Conservation (phyloP, 1,284 basidiomycete species). For the Cryptococcus sp. region DNA sequence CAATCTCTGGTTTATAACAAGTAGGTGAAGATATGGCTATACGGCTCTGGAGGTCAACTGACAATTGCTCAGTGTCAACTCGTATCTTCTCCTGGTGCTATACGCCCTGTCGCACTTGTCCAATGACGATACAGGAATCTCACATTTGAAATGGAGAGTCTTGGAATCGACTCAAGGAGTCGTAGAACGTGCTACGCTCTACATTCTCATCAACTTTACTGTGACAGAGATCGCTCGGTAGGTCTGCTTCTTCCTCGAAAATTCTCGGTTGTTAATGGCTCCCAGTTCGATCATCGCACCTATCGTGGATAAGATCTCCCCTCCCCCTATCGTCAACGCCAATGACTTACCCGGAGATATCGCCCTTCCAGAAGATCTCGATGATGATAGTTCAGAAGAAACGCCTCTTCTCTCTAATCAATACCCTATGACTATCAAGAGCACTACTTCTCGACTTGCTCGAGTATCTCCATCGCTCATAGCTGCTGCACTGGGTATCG, state of each 20-base stretch:
- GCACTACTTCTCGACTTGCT: background rate
- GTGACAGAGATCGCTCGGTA: constrained; percentile 29
- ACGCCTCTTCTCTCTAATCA: constrained; percentile 19
- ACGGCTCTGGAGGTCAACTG: no score
- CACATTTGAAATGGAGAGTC: constrained; percentile 33
- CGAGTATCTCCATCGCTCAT: constrained; percentile 13
- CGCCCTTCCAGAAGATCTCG: constrained; percentile 6
- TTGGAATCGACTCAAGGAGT: constrained; percentile 22
- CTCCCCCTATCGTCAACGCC: constrained; percentile 3
- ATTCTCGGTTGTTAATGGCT: background rate
- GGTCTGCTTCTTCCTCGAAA: constrained; percentile 4
- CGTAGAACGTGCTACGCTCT: constrained; percentile 20
- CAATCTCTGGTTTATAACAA: constrained; percentile 37
- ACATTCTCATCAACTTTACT: constrained; percentile 33
- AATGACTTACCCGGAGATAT: constrained; percentile 6
- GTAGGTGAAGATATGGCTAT: constrained; percentile 9
- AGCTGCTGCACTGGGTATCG: constrained; percentile 26
- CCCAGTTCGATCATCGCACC: constrained; percentile 9
- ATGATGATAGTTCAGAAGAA: constrained; percentile 21
- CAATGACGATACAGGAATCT: constrained; percentile 10
- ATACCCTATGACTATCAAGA: background rate
- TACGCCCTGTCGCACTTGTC: constrained; percentile 25
- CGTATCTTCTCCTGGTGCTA: constrained; percentile 35
- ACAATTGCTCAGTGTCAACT: constrained; percentile 24
- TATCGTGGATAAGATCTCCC: constrained; percentile 9